Conservation (phyloP, 768 basidiomycete species). For the Boletellus ananiceps region DNA sequence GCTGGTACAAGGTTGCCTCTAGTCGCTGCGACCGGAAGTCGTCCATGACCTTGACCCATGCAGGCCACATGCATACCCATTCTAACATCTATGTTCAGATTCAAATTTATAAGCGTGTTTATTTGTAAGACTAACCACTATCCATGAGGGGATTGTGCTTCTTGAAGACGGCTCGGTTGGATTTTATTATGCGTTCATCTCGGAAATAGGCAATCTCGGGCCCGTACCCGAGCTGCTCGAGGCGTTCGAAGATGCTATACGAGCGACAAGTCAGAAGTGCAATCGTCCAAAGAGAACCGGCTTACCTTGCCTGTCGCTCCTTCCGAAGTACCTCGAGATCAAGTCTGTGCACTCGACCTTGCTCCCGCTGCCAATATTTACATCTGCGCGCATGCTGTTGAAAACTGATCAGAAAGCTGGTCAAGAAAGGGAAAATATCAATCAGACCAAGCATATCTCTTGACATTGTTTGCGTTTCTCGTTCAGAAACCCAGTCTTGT, state of each 20-base stretch:
- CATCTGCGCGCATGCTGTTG: conserved; percentile 13
- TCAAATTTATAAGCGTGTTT: not conserved
- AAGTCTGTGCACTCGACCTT: conserved; percentile 8
- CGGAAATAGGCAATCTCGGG: conserved; percentile 8
- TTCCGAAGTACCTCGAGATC: conserved; percentile 10
- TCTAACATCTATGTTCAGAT: not conserved
- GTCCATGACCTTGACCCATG: conserved; percentile 1
- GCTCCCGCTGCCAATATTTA: conserved; percentile 5
- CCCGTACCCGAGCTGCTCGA: conserved; percentile 11
- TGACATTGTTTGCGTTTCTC: not conserved
- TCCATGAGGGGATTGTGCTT: conserved; percentile 11
- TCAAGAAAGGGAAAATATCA: not conserved
- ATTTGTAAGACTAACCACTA: conserved; percentile 1
- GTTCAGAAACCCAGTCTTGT: conserved; percentile 6
- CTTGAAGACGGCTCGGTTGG: conserved; percentile 5
- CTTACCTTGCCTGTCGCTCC: conserved; percentile 11
- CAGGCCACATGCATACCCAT: conserved; percentile 6
- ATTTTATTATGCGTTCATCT: not conserved
- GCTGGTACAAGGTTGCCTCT: conserved; percentile 1
- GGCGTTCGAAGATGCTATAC: conserved; percentile 16
- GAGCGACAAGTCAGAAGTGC: not conserved
- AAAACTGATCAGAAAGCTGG: not conserved
- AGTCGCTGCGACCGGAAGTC: not conserved
- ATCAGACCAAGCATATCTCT: conserved; percentile 3
- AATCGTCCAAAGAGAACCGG: not conserved